Evolutionary conservation across 495 filamentous ascomycete genomes (phyloP).

Genomic region (Umbilicaria muhlenbergii): DNA sequence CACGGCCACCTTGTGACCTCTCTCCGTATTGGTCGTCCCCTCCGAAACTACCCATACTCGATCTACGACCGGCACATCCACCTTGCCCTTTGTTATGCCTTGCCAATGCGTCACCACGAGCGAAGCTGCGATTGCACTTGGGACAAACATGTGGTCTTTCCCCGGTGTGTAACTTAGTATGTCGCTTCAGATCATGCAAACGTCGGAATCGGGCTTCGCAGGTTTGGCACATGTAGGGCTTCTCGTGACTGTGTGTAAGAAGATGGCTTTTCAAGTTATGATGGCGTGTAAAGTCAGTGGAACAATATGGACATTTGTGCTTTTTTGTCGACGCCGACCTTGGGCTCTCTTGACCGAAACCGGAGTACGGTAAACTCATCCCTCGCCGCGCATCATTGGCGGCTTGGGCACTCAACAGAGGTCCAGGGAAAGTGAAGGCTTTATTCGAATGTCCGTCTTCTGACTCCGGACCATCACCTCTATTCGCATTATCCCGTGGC

Average conservation of each 20-base stretch:
- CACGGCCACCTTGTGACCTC: slow-evolving; percentile 15
- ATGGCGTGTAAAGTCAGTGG: slow-evolving; percentile 91
- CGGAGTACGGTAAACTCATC: slow-evolving; percentile 61
- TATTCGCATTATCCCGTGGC: neutral
- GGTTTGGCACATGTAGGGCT: slow-evolving; percentile 81
- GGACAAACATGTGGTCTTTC: slow-evolving; percentile 89
- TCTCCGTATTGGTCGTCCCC: slow-evolving; percentile 64
- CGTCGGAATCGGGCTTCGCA: slow-evolving; percentile 84
- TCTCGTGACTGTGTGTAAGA: slow-evolving; percentile 95
- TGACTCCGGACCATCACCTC: slow-evolving; percentile 10
- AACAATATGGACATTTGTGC: slow-evolving; percentile 91
- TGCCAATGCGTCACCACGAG: slow-evolving; percentile 85
- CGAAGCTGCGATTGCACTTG: slow-evolving; percentile 88
- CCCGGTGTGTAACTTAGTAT: slow-evolving; percentile 91
- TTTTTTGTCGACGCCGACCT: slow-evolving; percentile 70
- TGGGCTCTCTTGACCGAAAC: slow-evolving; percentile 41
- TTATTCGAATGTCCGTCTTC: slow-evolving; percentile 32
- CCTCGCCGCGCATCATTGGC: slow-evolving; percentile 38
- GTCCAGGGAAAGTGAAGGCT: slow-evolving; percentile 37
- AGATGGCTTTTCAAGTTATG: slow-evolving; percentile 99
- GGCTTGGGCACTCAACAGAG: slow-evolving; percentile 21
- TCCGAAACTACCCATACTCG: slow-evolving; percentile 74
- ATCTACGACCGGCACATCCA: slow-evolving; percentile 79
- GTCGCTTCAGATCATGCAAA: slow-evolving; percentile 89
- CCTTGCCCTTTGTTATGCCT: slow-evolving; percentile 93